A percentile compares a stretch with the other conserved stretches of the same genome.
Evolutionary conservation across 2,329 filamentous ascomycete genomes (phyloP).

Genomic region (Claviceps capensis): DNA sequence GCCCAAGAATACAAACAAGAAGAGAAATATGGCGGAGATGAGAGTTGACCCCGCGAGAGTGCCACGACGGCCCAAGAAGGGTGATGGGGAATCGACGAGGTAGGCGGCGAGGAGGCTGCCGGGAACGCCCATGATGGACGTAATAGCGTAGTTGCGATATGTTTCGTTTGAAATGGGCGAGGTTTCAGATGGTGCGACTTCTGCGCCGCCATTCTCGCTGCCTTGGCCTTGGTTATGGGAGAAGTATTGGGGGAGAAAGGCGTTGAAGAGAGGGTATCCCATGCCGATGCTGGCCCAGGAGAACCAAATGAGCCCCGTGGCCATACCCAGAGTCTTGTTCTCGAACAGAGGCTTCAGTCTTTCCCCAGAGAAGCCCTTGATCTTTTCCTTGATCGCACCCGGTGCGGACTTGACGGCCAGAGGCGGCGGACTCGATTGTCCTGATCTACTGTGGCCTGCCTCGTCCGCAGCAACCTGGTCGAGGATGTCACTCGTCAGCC

Average conservation of each 20-base stretch:
- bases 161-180: slow-evolving; percentile 31
- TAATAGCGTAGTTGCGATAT: slow-evolving; percentile 76
- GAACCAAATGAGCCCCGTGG: slow-evolving; percentile 54
- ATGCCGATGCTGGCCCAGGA: slow-evolving; percentile 74
- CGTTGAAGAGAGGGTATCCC: slow-evolving; percentile 80
- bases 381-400: slow-evolving; percentile 39
- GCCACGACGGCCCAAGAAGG: slow-evolving; percentile 53
- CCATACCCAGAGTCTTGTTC: slow-evolving; percentile 34
- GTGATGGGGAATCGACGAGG: slow-evolving; percentile 51
- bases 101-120: slow-evolving; percentile 63
- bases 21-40: slow-evolving; percentile 54
- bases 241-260: slow-evolving; percentile 79
- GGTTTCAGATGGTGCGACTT: slow-evolving; percentile 17
- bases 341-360: slow-evolving; percentile 54
- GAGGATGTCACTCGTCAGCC: slow-evolving; percentile 60
- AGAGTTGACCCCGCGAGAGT: slow-evolving; percentile 57
- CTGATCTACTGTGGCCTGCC: slow-evolving; percentile 15
- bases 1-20: slow-evolving; percentile 49
- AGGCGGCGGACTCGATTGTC: slow-evolving; percentile 7
- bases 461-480: slow-evolving; percentile 37
- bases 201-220: slow-evolving; percentile 9
- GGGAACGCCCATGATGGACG: slow-evolving; percentile 61
- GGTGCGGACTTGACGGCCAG: slow-evolving; percentile 10
- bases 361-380: slow-evolving; percentile 53
- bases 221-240: slow-evolving; percentile 39